Percentiles rank a stretch among this genome's conserved stretches.
These are phyloP conservation scores for Cutaneotrichosporon spelunceum DNA, from an alignment of 1,284 basidiomycete genomes.

Conservation along the genomic window DNA sequence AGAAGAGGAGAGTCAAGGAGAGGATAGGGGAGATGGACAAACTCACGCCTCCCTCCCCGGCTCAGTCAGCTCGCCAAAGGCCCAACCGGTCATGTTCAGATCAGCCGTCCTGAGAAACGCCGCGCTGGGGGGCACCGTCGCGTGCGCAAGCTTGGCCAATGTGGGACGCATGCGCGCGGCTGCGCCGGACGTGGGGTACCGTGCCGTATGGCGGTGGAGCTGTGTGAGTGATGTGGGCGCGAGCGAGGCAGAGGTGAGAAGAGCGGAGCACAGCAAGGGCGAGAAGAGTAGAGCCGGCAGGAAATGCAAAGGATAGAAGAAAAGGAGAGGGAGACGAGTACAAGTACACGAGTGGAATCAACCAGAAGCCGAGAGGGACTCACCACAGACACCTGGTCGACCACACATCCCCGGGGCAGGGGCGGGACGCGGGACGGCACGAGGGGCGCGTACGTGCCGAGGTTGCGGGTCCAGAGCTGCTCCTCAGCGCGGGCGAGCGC, in stretches of 20 bases:
- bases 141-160: conserved; percentile 48
- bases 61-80: conserved; percentile 60
- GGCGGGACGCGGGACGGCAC: neutral
- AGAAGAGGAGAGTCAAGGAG: too few species aligned
- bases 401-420: neutral
- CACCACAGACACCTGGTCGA: conserved; percentile 2
- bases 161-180: conserved; percentile 56
- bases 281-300: too few species aligned
- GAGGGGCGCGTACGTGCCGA: conserved; percentile 2
- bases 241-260: too few species aligned
- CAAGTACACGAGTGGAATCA: too few species aligned
- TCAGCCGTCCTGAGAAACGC: conserved; percentile 62
- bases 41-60: conserved; percentile 70
- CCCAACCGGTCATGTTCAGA: conserved; percentile 59
- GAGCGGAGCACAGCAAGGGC: too few species aligned
- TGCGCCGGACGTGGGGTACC: conserved; percentile 66
- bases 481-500: neutral
- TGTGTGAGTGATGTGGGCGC: neutral
- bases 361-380: neutral
- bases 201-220: conserved; percentile 80
- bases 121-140: conserved; percentile 49
- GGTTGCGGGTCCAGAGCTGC: neutral
- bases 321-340: too few species aligned
- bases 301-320: too few species aligned
- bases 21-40: too few species aligned